Evolutionary conservation across 1,284 basidiomycete genomes (phyloP), one percentile per base, ranked within the genome.

Genomic region (Mycena sp.): DNA sequence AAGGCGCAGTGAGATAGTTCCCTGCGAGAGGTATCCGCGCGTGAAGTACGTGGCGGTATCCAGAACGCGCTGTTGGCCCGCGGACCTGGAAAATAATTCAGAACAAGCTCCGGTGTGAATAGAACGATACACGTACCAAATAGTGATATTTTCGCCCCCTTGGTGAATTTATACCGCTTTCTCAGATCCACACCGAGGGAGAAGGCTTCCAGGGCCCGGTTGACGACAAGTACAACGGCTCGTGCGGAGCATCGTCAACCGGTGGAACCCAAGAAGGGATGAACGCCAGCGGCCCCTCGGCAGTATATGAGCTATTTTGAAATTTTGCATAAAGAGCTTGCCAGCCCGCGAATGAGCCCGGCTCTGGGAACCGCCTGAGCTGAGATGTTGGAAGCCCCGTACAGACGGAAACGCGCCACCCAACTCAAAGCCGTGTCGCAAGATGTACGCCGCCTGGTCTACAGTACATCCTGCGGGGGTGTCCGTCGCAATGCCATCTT

Each of bases 401-500:
- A 5, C 10, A 30, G 3, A 14, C 10, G 23, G n/a, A 23, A 19
- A 25, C 58, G 64, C 60, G 81, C 80, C n/a, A n/a, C n/a, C n/a
- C n/a, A n/a, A n/a, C n/a, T n/a, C n/a, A n/a, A 78, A 72, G 62
- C 81, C 81, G 63, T 82, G 80, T 0, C 81, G 75, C 6, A 80
- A 61, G 17, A 81, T 78, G 59, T 81, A 83, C 1, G 81, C 80
- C 0, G 80, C 80, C 54, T 81, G 80, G 41, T 82, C 80, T 1
- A 83, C 79, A 1, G 71, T 67, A 54, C 81, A 83, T 38, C 76
- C 77, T 0, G 70, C 49, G 1, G 81, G 81, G 0, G 74, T 77
- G 1, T 69, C 63, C 6, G 51, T 23, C 0, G 72, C 32, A 30
- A 81, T 73, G 12, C 74, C 78, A 37, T 71, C 72, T 61, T 77